Evolutionary conservation across 306 rosid genomes (phyloP).

Genomic region (Malus asiatica): DNA sequence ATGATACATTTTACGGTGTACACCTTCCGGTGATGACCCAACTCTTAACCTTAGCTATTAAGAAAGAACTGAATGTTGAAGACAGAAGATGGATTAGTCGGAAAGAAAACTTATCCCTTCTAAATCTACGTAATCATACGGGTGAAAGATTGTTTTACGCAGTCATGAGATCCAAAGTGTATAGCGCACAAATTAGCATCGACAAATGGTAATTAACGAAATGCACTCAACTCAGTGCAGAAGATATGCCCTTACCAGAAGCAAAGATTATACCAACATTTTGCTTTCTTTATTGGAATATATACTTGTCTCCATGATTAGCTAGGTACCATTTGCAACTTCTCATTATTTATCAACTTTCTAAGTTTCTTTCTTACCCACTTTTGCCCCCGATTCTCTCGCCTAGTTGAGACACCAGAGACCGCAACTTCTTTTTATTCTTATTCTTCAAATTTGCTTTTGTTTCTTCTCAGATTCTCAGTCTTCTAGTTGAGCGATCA

Average conservation of each 20-base stretch:
- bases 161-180: no score
- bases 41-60: no score
- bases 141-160: no score
- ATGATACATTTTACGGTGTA: no score
- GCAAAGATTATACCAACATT: not conserved
- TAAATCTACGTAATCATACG: no score
- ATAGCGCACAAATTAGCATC: no score
- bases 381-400: not conserved
- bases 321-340: not conserved
- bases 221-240: not conserved
- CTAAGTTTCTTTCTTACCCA: not conserved
- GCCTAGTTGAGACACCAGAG: not conserved
- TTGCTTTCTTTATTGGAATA: not conserved
- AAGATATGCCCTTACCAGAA: not conserved
- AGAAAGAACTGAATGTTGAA: no score
- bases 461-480: conserved; percentile 11
- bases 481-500: conserved; percentile 70
- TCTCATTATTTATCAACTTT: not conserved
- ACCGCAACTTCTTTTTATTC: not conserved
- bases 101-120: no score
- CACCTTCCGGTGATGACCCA: no score
- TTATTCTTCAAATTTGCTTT: not conserved
- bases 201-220: no score
- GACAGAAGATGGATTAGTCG: no score
- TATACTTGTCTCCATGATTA: not conserved